These are phyloP conservation scores for Vitis cinerea DNA, from an alignment of 164 flowering plant genomes.

Conservation along the genomic window DNA sequence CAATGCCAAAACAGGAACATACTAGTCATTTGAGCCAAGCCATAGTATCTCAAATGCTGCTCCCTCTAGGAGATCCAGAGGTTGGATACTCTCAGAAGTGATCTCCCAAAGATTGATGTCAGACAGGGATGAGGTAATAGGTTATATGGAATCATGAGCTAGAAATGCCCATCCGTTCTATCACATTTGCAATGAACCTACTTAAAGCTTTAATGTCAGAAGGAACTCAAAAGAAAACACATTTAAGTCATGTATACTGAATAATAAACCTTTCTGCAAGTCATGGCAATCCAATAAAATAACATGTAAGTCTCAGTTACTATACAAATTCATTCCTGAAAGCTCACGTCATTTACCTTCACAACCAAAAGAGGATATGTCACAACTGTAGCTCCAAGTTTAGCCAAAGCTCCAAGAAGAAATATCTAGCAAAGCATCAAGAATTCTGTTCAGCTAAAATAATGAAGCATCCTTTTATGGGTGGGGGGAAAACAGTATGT, in stretches of 20 bases:
- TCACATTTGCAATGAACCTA: too few species aligned
- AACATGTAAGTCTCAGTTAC: neutral
- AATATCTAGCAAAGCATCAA: conserved; percentile 49
- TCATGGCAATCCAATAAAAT: neutral
- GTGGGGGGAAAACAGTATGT: neutral
- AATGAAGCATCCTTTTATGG: neutral
- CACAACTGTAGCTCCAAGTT: conserved; percentile 93
- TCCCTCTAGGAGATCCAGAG: too few species aligned
- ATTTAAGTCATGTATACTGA: neutral
- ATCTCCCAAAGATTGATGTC: too few species aligned
- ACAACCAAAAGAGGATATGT: conserved; percentile 98
- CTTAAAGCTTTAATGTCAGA: too few species aligned
- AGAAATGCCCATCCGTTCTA: neutral
- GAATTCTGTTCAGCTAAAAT: neutral
- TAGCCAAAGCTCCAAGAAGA: conserved; percentile 94
- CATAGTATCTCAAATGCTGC: too few species aligned
- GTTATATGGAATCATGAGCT: neutral
- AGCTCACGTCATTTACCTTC: conserved; percentile 48
- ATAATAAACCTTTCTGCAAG: neutral
- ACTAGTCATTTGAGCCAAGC: too few species aligned
- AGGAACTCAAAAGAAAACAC: neutral
- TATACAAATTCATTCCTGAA: neutral
- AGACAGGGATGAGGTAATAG: too few species aligned
- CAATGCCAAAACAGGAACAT: too few species aligned
- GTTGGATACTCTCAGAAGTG: too few species aligned